A percentile compares a stretch with the other conserved stretches of the same genome.
phyloP scores from a whole-genome alignment of 164 flowering plant genomes.

The Umbellularia californica region DNA sequence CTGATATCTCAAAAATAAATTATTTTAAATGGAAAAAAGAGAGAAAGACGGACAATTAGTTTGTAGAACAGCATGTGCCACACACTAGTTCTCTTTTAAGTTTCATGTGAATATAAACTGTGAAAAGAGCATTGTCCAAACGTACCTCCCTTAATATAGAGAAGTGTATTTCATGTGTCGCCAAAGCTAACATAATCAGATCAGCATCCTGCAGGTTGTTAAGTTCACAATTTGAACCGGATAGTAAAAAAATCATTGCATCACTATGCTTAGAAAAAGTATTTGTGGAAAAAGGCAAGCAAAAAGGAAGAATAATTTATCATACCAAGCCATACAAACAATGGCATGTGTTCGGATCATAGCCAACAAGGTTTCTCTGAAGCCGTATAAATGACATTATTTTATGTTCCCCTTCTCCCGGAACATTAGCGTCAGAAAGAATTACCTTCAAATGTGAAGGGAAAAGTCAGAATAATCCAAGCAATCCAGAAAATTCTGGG shows the following conservation, averaged over 20 bases:
- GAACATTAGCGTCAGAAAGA: slow-evolving; percentile 48
- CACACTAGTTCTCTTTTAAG: too few relatives aligned
- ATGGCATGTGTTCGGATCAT: slow-evolving; percentile 47
- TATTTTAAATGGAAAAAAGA: too few relatives aligned
- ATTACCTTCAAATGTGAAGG: slow-evolving; percentile 30
- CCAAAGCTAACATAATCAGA: slow-evolving; percentile 48
- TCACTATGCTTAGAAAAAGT: neutral
- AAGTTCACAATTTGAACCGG: neutral
- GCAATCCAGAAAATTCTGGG: neutral
- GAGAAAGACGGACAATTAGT: too few relatives aligned
- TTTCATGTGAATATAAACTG: too few relatives aligned
- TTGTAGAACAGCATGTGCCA: too few relatives aligned
- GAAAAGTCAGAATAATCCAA: neutral
- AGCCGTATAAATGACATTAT: slow-evolving; percentile 45
- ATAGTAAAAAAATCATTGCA: neutral
- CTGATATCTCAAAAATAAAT: too few relatives aligned
- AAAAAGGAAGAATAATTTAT: neutral
- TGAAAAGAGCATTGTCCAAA: neutral
- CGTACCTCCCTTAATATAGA: slow-evolving; percentile 40
- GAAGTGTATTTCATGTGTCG: slow-evolving; percentile 40
- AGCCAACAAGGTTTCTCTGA: slow-evolving; percentile 27
- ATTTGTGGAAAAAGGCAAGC: too few relatives aligned
- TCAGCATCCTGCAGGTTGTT: slow-evolving; percentile 51
- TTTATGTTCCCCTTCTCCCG: slow-evolving; percentile 64
- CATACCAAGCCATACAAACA: slow-evolving; percentile 52